Base-by-base conservation (phyloP, 2,329 filamentous ascomycete species). In the Talaromyces islandicus region DNA sequence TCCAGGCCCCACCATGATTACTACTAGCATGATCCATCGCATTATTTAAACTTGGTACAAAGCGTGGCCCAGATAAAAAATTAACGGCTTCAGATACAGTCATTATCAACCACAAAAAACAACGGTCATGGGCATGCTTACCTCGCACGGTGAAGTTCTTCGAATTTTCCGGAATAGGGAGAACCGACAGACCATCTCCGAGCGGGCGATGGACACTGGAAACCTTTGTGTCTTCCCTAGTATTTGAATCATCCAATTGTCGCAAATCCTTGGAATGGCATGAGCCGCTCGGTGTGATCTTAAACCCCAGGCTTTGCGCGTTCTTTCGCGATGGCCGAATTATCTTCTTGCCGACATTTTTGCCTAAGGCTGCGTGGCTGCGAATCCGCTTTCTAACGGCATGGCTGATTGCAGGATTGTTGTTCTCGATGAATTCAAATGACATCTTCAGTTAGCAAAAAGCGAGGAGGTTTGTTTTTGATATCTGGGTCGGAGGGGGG, bases 371-470 rank as follows among this genome's bases (percentile, higher is more conserved):
- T 17, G 52, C 60, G 32, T 57, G 43, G 30, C 58, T 57, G 38
- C 60, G 58, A 43, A 62, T 62, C 29, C 58, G 58, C 46, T 60
- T 62, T 58, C 60, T 53, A 7, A 51, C 52, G 10, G 30, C 54
- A 19, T 30, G 50, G 50, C 54, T 41, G 12, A 62, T 50, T 4
- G 30, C 4, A 9, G 11, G n/a, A 19, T 60, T 60, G 27, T 60
- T 62, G 27, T 62, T 60, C 12, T 61, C 56, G 11, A 62, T 62
- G 12, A 62, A 62, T 51, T 62, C 58, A 24, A 57, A 62, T 27
- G 54, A 41, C 60, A 62, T 62, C 10, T 52, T 7, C 7, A 21
- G n/a, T 46, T 11, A 21, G 9, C 12, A 46, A 3, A 46, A 7
- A 21, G 43, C 17, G 24, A 46, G 7, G 24, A 35, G 7, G 11